phyloP scores from a whole-genome alignment of 176 grass and related monocot genomes.

The Pontederia paniculata region DNA sequence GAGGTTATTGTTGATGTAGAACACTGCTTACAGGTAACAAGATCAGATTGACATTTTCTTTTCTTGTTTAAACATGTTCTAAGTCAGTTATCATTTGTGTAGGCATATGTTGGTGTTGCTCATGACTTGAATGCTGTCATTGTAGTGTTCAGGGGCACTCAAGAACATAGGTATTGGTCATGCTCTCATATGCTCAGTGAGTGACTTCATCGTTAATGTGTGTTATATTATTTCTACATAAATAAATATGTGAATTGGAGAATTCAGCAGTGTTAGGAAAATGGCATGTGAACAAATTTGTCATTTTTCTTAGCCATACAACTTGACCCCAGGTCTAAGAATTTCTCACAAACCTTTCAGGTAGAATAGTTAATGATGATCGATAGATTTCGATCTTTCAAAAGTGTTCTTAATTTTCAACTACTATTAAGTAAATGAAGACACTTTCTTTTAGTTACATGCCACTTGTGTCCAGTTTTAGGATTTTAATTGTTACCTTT shows the following conservation, averaged over 20 bases:
- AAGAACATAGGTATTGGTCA: conserved; percentile 69
- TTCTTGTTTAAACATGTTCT: neutral
- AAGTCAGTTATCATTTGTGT: conserved; percentile 4
- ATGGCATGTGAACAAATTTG: no score
- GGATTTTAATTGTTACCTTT: neutral
- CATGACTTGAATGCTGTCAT: conserved; percentile 62
- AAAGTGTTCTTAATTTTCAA: no score
- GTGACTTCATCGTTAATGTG: conserved; percentile 3
- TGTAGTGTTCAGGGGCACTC: conserved; percentile 85
- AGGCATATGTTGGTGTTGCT: conserved; percentile 62
- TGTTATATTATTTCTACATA: conserved; percentile 6
- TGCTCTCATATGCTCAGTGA: neutral
- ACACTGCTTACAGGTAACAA: conserved; percentile 70
- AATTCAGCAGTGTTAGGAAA: no score
- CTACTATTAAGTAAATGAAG: no score
- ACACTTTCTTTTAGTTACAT: neutral
- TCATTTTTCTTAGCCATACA: no score
- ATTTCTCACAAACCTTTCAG: no score
- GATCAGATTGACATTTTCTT: no score
- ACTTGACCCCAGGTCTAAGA: no score
- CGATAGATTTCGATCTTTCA: no score
- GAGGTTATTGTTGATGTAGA: conserved; percentile 77
- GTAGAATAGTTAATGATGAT: no score
- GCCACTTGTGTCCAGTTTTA: neutral
- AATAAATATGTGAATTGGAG: neutral